Evolutionary conservation across 1,284 basidiomycete genomes (phyloP), one percentile per base, ranked within the genome.

Genomic region (Austroboletus niveus): DNA sequence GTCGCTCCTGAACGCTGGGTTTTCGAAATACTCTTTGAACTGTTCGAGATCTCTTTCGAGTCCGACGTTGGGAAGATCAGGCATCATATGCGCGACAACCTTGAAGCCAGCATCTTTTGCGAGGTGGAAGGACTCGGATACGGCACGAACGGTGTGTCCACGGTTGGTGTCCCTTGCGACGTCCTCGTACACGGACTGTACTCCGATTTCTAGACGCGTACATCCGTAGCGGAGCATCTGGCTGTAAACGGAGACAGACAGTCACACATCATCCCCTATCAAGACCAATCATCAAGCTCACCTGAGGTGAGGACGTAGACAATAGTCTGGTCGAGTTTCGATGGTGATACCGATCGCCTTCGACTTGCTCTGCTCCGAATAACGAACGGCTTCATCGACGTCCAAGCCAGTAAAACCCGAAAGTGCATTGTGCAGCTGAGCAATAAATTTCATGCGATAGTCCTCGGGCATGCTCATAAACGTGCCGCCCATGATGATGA

Each of bases 91-190:
- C 17, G 94, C 94, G 39, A 98, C 95, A 51, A 98, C 94, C 75
- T 99, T 99, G 87, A 98, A 99, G 10, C 96, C 96, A 1, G 96
- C 96, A 63, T 99, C 96, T 72, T 99, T 99, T 34, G 95, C 90
- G 61, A 99, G 85, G 66, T 99, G 97, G 75, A 99, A 99, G 7
- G 92, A 94, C 71, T 99, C 96, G 54, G 91, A 89, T 49, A 98
- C 96, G 8, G 97, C 94, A 55, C 94, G 93, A 47, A 99, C 96
- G 24, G 97, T 99, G 73, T 99, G 97, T 0, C 93, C 92, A 49
- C 97, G 89, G 69, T 99, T 99, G 14, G 96, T 98, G 69, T 99
- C 97, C 50, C 96, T 84, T 9, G 96, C 96, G 8, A 99, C 97
- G 65, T 99, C 96, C 75, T 99, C 96, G 72, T 99, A 99, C 2